Evolutionary conservation across 495 filamentous ascomycete species (phyloP).

Genomic region (Penicillium daleae): DNA sequence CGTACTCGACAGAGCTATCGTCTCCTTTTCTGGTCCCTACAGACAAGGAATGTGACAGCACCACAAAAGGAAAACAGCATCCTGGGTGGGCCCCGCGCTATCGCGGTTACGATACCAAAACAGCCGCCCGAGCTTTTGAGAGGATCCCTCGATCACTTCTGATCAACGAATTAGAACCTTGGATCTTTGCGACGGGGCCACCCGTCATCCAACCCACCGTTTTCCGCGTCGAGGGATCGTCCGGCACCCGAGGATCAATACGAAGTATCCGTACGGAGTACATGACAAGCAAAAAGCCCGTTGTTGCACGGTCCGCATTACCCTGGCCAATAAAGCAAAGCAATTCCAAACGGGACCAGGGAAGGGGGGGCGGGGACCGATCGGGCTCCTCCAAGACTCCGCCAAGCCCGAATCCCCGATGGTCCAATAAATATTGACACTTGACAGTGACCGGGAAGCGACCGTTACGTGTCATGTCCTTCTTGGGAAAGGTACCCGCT

Average conservation of each 20-base stretch:
- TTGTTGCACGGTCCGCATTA: slow-evolving; percentile 7
- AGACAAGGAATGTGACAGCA: slow-evolving; percentile 3
- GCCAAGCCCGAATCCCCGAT: slow-evolving; percentile 21
- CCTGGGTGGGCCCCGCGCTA: background rate
- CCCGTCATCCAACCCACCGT: slow-evolving; percentile 17
- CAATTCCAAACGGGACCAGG: background rate
- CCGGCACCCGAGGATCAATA: slow-evolving; percentile 10
- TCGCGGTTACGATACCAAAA: slow-evolving; percentile 1
- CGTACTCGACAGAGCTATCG: background rate
- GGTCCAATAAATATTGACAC: background rate
- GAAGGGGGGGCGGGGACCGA: too few relatives aligned
- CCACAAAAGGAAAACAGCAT: background rate
- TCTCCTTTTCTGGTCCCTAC: background rate
- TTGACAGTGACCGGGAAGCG: background rate
- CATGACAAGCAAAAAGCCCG: slow-evolving; percentile 1
- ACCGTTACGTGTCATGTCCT: slow-evolving; percentile 47
- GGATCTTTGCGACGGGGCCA: slow-evolving; percentile 24
- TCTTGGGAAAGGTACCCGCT: slow-evolving; percentile 31
- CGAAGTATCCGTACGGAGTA: too few relatives aligned
- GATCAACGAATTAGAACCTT: slow-evolving; percentile 21
- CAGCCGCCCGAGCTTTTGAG: background rate
- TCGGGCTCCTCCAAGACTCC: slow-evolving; percentile 13
- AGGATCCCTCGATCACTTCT: background rate
- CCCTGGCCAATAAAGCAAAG: background rate
- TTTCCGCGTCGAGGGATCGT: slow-evolving; percentile 24